Evolutionary conservation across 768 basidiomycete species (phyloP), one percentile per base, ranked within the genome.

Genomic region (Asterophora lycoperdoides): DNA sequence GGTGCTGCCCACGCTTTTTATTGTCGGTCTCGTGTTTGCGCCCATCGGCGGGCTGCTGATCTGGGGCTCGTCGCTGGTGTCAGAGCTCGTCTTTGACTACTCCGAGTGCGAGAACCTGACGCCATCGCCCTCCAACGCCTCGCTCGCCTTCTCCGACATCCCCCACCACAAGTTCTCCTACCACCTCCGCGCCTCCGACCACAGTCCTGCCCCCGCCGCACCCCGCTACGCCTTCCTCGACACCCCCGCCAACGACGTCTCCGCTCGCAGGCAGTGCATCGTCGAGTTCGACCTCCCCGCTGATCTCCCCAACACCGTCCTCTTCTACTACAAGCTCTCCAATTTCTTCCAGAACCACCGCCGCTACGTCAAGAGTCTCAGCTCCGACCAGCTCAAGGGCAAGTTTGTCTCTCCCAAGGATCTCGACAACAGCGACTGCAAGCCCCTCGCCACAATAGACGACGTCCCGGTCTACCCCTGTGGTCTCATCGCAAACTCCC

Each of bases 331-430:
- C 80, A 93, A 92, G 69, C 78, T 91, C 64, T 92, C 89, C 41
- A 93, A 93, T 72, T 95, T 94, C 72, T 98, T 82, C 72, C 95
- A 99, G 76, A 99, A 99, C 67, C 96, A 99, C 65, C 85, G 96
- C 29, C 82, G 96, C 62, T 99, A 98, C 62, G 96, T 98, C 47
- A 88, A 93, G 73, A 93, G 90, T 63, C 69, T 90, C 36, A 81
- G 93, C 62, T 76, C 85, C 10, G 74, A 86, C 56, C 96, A 99
- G 65, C 77, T 99, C 46, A 80, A 81, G 63, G 96, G 96, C 38
- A 72, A 85, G 29, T 66, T 64, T 43, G 79, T 82, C 36, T 76
- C 69, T 41, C 44, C 65, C 13, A 60, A 47, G 18, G 64, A 71
- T 45, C 72, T 93, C n/a, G 67, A 82, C 33, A 68, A 73, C 40